Percentiles rank a stretch among this genome's conserved stretches.
Conservation (phyloP, 1,284 basidiomycete species). For the Polyporus tsugae region DNA sequence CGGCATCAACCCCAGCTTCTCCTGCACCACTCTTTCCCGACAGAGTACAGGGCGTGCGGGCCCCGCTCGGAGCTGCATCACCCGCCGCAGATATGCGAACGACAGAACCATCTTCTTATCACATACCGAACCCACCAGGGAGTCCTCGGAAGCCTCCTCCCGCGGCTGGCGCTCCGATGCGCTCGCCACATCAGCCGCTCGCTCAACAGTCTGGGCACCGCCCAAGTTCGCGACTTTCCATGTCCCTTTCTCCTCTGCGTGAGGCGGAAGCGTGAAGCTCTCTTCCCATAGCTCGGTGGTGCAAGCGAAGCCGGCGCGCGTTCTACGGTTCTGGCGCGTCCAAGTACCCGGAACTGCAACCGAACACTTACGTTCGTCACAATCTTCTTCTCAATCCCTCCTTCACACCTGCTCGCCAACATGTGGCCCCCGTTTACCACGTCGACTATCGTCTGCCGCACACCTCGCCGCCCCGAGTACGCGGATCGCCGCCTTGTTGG, state of each 20-base stretch:
- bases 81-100: background rate
- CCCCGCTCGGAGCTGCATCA: background rate
- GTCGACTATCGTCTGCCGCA: background rate
- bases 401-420: background rate
- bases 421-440: background rate
- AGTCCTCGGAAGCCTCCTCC: conserved; percentile 2
- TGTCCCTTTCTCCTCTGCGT: background rate
- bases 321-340: background rate
- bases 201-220: background rate
- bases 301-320: background rate
- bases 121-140: background rate
- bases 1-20: background rate
- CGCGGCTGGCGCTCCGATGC: background rate
- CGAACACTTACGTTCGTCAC: background rate
- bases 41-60: background rate
- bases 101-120: background rate
- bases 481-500: background rate
- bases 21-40: background rate
- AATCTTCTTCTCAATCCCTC: background rate
- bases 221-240: background rate
- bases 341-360: background rate
- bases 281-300: background rate
- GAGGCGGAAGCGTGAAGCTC: background rate
- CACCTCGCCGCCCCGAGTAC: background rate
- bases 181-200: background rate